Conservation (phyloP, 495 filamentous ascomycete genomes). For the Massariosphaeria phaeospora region DNA sequence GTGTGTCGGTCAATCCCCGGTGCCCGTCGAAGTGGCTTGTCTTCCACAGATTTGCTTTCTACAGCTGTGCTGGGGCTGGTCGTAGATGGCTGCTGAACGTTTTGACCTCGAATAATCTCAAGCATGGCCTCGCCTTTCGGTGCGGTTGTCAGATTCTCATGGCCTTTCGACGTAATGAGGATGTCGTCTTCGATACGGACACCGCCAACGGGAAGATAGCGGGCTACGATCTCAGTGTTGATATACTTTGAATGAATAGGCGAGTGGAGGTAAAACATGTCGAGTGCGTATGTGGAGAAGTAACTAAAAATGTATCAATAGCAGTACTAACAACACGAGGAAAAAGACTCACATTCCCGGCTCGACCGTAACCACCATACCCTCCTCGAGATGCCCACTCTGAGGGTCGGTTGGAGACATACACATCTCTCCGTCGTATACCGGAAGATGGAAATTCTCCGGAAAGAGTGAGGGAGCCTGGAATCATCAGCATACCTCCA, state of each 20-base stretch:
- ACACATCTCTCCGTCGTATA: constrained; percentile 24
- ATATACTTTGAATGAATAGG: constrained; percentile 63
- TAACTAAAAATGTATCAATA: constrained; percentile 43
- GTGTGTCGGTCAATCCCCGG: constrained; percentile 4
- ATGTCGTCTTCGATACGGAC: constrained; percentile 92
- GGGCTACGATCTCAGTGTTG: constrained; percentile 62
- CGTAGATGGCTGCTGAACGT: constrained; percentile 5
- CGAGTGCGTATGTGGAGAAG: constrained; percentile 59
- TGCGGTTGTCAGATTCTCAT: constrained; percentile 78
- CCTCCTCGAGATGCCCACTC: constrained; percentile 49
- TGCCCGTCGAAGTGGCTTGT: constrained; percentile 5
- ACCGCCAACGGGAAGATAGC: constrained; percentile 75
- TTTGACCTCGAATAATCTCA: constrained; percentile 47
- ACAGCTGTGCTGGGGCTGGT: neutral
- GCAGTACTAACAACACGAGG: neutral
- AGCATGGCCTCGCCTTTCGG: constrained; percentile 71
- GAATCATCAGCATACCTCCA: neutral
- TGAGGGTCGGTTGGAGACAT: constrained; percentile 19
- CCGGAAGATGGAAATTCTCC: constrained; percentile 25
- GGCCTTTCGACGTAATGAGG: constrained; percentile 68
- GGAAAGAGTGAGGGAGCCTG: constrained; percentile 25
- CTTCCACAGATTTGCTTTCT: too few species aligned
- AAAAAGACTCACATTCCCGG: constrained; percentile 61
- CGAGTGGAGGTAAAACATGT: constrained; percentile 58
- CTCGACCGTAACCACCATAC: constrained; percentile 82